Evolutionary conservation across 345 rosid species (phyloP).

Genomic region (Eucalyptus sp.): DNA sequence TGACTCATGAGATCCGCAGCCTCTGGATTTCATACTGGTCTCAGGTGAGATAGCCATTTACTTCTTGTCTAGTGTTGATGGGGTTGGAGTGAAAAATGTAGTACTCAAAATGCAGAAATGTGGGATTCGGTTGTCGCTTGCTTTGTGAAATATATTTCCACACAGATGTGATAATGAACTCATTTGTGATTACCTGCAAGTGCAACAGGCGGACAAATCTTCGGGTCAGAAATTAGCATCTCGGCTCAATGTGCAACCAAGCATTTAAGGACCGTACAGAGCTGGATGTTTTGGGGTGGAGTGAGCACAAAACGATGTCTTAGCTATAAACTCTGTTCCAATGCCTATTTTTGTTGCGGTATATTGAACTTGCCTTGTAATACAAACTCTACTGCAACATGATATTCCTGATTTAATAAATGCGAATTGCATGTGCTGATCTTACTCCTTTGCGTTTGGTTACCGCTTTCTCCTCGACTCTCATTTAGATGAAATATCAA

Average conservation of each 20-base stretch:
- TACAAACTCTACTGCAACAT: not conserved
- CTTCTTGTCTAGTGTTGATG: not conserved
- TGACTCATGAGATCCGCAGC: slow-evolving; percentile 68
- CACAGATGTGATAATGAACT: not conserved
- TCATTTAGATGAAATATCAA: not conserved
- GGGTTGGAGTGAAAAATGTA: not conserved
- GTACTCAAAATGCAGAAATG: not conserved
- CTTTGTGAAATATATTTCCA: too few relatives aligned
- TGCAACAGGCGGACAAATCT: slow-evolving; percentile 41
- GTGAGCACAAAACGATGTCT: not conserved
- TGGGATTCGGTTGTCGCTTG: not conserved
- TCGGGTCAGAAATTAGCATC: slow-evolving; percentile 77
- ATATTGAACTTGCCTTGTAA: not conserved
- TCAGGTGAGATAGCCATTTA: slow-evolving; percentile 27
- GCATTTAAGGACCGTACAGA: slow-evolving; percentile 24
- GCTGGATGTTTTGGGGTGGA: not conserved
- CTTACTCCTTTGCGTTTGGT: not conserved
- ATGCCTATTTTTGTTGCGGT: not conserved
- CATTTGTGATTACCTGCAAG: not conserved
- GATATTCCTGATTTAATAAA: not conserved
- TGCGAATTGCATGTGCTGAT: not conserved
- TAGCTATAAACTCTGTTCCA: not conserved
- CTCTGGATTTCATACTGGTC: slow-evolving; percentile 87
- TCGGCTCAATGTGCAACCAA: slow-evolving; percentile 64
- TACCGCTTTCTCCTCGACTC: not conserved